Base-by-base conservation (phyloP, 495 filamentous ascomycete species). In the Penicillium ucsense region DNA sequence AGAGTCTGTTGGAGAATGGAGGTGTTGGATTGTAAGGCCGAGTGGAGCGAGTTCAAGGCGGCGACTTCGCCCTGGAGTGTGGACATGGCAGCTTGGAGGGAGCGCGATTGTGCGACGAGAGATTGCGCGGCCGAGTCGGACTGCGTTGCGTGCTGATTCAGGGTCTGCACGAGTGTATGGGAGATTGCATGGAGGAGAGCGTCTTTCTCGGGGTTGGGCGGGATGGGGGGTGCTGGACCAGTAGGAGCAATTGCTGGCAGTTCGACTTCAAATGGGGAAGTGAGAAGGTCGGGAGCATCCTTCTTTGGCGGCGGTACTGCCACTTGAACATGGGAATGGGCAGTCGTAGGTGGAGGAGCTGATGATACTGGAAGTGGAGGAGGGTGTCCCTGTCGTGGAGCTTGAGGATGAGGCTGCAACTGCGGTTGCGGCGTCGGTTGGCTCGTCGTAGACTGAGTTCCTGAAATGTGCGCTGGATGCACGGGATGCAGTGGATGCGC, bases 171-270 rank as follows among this genome's bases (percentile, higher is more conserved):
- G 8, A 98, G 67, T 2, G 81, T 78, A 29, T 71, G 71, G 41
- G 85, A 86, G 28, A 98, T 76, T 10, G 87, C 83, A 38, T 81
- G 77, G 7, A 95, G 77, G 28, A 98, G 79, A 33, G 82, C 81
- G 62, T 96, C 89, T 60, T 96, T 98, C 68, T 98, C 89, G 5
- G 92, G 92, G 62, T 98, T 98, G 2, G 89, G 91, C 1, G 92
- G 92, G 43, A 95, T 87, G 8, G 90, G 91, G 0, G 91, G 91
- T 0, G 86, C 80, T 31, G 81, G 73, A 38, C 78, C 63, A 6
- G 75, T 64, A 39, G 78, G 66, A 7, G 80, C 64, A 41, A 72
- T 64, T 27, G 70, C 67, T 8, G 87, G 83, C 32, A 89, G 75
- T 41, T 83, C 65, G 12, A 80, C 64, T 41, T 83, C 80, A 50